Evolutionary conservation across 2,329 filamentous ascomycete species (phyloP).

Genomic region (Podosphaera xanthii): DNA sequence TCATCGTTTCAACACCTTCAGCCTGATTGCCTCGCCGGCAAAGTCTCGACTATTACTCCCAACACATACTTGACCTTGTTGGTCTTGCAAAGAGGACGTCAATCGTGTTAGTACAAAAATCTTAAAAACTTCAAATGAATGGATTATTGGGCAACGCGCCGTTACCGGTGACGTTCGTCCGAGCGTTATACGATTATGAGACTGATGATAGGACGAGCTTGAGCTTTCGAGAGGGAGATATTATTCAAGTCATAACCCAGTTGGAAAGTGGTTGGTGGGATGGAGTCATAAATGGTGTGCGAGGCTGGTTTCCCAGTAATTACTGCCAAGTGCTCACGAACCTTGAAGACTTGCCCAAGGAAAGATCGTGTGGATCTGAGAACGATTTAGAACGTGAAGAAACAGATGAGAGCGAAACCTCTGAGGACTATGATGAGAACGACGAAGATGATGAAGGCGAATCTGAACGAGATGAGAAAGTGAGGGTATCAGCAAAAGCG

Average conservation of each 20-base stretch:
- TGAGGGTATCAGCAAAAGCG: conserved; percentile 38
- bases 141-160: conserved; percentile 35
- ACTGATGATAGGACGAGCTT: conserved; percentile 91
- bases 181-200: conserved; percentile 92
- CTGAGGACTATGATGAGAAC: conserved; percentile 40
- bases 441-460: conserved; percentile 41
- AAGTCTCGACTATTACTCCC: neutral
- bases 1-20: neutral
- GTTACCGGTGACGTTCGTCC: conserved; percentile 62
- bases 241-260: conserved; percentile 96
- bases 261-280: conserved; percentile 99
- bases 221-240: conserved; percentile 88
- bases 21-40: neutral
- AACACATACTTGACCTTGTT: neutral
- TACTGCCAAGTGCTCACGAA: conserved; percentile 77
- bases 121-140: conserved; percentile 27
- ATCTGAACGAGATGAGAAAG: conserved; percentile 33
- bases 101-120: neutral
- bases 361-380: conserved; percentile 24
- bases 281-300: conserved; percentile 85
- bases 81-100: neutral
- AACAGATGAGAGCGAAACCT: conserved; percentile 37
- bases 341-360: conserved; percentile 47
- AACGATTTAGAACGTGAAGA: conserved; percentile 33
- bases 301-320: conserved; percentile 98